Base-by-base conservation (phyloP, 2,329 filamentous ascomycete species). In the Curvularia sp. region DNA sequence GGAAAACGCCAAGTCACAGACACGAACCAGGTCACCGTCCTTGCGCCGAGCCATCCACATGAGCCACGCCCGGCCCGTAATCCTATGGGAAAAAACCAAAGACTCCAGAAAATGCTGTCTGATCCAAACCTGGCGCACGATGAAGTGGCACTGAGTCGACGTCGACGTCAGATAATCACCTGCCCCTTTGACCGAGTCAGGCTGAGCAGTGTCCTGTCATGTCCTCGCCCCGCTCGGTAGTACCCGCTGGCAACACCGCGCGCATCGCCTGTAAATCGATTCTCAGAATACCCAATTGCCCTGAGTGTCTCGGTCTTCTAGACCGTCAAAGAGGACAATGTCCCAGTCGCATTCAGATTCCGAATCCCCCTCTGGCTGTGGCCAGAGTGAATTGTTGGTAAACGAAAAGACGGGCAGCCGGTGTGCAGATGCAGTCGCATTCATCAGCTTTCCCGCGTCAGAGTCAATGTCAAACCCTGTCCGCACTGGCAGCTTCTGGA, bases 391-490 rank as follows among this genome's bases (percentile, higher is more conserved):
- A 38, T 75, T 76, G 39, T 64, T 66, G 1, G 74, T 70, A 63
- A 76, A 76, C 2, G 71, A 75, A 60, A 76, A 75, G 0, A 75
- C 69, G 0, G 74, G 73, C 0, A 71, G 44, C 47, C 71, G 69
- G 4, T 69, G 53, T 4, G 66, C 69, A 2, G 69, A 69, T 5
- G 63, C 61, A 0, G 60, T 64, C 0, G 58, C 65, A 22, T 71
- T 66, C 58, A 75, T 59, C 62, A 68, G 65, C 63, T 67, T 69
- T 26, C 64, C 68, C 1, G 63, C 69, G 1, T 72, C 71, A 18
- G 69, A 71, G 42, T 74, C 72, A 20, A 73, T 43, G 38, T 74
- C 68, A 51, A 76, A 75, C 4, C 66, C 57, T 13, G 74, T 70
- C 28, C 70, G 49, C 0, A 66, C 53, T 1, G 74, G 74, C 59